These are phyloP conservation scores for Colletotrichum echinochloae DNA, from an alignment of 2,329 filamentous ascomycete species.

Conservation along the genomic window DNA sequence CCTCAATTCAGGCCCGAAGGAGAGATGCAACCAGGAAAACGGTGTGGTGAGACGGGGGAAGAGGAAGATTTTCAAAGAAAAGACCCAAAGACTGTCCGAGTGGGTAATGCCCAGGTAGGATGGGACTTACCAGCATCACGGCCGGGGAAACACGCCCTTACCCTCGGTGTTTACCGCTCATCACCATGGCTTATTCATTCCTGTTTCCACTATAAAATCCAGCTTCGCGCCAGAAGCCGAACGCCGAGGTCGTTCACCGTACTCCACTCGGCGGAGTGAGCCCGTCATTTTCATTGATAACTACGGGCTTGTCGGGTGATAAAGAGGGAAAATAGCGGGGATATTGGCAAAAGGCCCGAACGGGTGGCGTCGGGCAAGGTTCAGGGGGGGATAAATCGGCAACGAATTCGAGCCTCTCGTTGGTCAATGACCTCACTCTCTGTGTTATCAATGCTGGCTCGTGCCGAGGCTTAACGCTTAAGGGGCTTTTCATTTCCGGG, in stretches of 20 bases:
- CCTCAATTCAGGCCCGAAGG: slow-evolving; percentile 9
- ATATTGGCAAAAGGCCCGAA: slow-evolving; percentile 39
- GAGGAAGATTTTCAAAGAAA: slow-evolving; percentile 28
- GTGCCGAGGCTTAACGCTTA: slow-evolving; percentile 23
- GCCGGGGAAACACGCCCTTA: slow-evolving; percentile 23
- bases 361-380: slow-evolving; percentile 37
- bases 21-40: slow-evolving; percentile 17
- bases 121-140: slow-evolving; percentile 24
- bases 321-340: slow-evolving; percentile 17
- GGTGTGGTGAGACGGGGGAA: slow-evolving; percentile 25
- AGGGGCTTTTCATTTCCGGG: slow-evolving; percentile 12
- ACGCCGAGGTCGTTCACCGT: slow-evolving; percentile 1
- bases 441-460: slow-evolving; percentile 26
- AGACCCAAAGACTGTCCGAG: slow-evolving; percentile 3
- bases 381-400: slow-evolving; percentile 35
- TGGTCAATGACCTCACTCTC: background rate
- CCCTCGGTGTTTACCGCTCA: slow-evolving; percentile 26
- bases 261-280: slow-evolving; percentile 37
- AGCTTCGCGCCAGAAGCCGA: slow-evolving; percentile 28
- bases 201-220: slow-evolving; percentile 22
- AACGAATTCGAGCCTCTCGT: background rate
- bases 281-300: slow-evolving; percentile 24
- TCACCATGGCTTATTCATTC: background rate
- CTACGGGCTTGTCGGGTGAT: slow-evolving; percentile 27
- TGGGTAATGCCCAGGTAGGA: no score